A percentile compares a stretch with the other conserved stretches of the same genome.
Evolutionary conservation across 2,329 filamentous ascomycete species (phyloP).

Genomic region (Cladosporium sp.): DNA sequence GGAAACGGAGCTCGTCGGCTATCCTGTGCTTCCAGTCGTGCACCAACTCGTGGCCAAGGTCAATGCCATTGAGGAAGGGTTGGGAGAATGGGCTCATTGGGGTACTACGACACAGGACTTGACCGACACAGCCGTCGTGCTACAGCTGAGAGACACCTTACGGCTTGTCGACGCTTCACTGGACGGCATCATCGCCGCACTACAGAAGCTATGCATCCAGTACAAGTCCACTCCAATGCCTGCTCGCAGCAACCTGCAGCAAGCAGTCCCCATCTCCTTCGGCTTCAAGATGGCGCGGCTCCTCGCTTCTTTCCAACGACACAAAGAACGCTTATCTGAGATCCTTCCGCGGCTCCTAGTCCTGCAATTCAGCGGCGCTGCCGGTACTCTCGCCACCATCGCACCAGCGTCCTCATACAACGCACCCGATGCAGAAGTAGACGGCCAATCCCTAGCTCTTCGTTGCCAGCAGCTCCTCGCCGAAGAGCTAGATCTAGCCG

Average conservation of each 20-base stretch:
- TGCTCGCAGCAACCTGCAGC: neutral
- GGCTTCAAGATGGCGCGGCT: neutral
- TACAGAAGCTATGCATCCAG: neutral
- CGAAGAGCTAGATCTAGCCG: neutral
- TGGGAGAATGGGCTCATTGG: neutral
- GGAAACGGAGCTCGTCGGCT: conserved; percentile 32
- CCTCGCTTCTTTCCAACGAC: neutral
- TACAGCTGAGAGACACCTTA: neutral
- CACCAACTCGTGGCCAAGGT: neutral
- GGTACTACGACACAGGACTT: neutral
- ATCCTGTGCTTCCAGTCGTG: conserved; percentile 28
- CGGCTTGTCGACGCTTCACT: neutral
- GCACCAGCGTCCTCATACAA: neutral
- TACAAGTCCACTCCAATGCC: neutral
- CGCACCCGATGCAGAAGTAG: neutral
- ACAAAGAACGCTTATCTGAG: neutral
- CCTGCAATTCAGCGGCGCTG: neutral
- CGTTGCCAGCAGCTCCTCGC: neutral
- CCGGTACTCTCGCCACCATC: neutral
- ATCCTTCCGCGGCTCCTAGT: neutral
- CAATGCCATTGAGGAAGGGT: neutral
- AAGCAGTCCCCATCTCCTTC: neutral
- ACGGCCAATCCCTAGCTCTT: neutral
- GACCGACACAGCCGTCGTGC: neutral
- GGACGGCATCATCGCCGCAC: neutral